phyloP scores from a whole-genome alignment of 331 rosid species.

The Erythrophleum ivorense region DNA sequence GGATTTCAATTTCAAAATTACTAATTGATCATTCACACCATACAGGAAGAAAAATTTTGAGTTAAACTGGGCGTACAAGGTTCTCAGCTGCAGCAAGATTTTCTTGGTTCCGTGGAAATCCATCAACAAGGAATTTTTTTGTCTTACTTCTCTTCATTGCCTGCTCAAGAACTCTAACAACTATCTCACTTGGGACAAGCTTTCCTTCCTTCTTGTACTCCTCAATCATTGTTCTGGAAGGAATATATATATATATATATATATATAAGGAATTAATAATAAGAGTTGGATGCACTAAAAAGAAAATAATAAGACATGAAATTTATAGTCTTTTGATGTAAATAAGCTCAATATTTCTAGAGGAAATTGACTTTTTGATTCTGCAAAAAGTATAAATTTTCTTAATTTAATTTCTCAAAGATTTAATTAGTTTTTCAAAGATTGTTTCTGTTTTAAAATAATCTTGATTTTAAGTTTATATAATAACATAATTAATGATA shows the following conservation, averaged over 20 bases:
- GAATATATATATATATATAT: background rate
- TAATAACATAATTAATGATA: too few species aligned
- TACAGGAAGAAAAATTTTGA: too few species aligned
- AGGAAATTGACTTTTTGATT: too few species aligned
- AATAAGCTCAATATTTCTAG: too few species aligned
- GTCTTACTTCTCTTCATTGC: background rate
- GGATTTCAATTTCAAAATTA: background rate
- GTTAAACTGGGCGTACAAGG: background rate
- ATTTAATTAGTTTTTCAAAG: too few species aligned
- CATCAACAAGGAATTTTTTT: background rate
- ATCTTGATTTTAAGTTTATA: too few species aligned
- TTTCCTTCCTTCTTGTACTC: slow-evolving; percentile 6
- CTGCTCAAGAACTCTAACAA: background rate
- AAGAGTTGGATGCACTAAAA: background rate
- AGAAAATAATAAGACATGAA: too few species aligned
- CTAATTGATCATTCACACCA: background rate
- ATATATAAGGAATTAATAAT: background rate
- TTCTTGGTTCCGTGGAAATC: slow-evolving; percentile 15
- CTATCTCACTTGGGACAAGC: background rate
- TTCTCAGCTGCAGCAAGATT: slow-evolving; percentile 1
- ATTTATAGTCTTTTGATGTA: too few species aligned
- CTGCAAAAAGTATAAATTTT: too few species aligned
- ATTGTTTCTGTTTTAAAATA: too few species aligned
- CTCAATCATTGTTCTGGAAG: slow-evolving; percentile 1
- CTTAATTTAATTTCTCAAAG: too few species aligned